Base-by-base conservation (phyloP, 345 rosid genomes). In the Sonneratia caseolaris region DNA sequence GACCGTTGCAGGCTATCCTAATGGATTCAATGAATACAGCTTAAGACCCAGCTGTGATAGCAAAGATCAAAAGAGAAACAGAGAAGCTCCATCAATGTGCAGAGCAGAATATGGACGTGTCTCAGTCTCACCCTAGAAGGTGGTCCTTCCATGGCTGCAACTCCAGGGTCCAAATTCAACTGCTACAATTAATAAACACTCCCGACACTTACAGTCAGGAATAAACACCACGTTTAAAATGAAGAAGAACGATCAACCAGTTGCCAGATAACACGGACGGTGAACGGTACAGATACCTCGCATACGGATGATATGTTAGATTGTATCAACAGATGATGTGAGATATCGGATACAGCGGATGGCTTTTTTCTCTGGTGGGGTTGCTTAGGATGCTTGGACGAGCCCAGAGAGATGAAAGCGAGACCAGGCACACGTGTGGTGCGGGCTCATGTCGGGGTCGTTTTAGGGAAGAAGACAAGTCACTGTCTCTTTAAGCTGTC, bases 391-490 rank as follows among this genome's bases (percentile, higher is more conserved):
- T 14, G 53, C 14, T 16, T 40, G 59, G 59, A 21, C 6, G 11
- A 57, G 64, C 64, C 64, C 12, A 22, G 22, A 53, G 7, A 22
- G 5, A 21, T 8, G 7, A 22, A 22, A 11, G 59, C 5, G 7
- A 24, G 64, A 59, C 64, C 6, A 59, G 38, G 66, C 66, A 62
- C 66, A 62, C 66, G 66, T 62, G 66, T 62, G 66, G 12, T 62
- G 66, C 12, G 66, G 64, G 11, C 22, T n/a, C 27, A 21, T n/a
- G 27, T 57, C 9, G 64, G 27, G 66, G 18, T 62, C 66, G 38
- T 62, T 10, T 62, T 62, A 12, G 32, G 64, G 37, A 62, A 27
- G 27, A 62, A 13, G 66, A 62, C 66, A 32, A 62, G 16, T 37
- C 66, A 24, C 19, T 62, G 37, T 21, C 66, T 1, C 64, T 59